Base-by-base conservation (phyloP, 2,329 filamentous ascomycete species). In the Penicillium sp. region DNA sequence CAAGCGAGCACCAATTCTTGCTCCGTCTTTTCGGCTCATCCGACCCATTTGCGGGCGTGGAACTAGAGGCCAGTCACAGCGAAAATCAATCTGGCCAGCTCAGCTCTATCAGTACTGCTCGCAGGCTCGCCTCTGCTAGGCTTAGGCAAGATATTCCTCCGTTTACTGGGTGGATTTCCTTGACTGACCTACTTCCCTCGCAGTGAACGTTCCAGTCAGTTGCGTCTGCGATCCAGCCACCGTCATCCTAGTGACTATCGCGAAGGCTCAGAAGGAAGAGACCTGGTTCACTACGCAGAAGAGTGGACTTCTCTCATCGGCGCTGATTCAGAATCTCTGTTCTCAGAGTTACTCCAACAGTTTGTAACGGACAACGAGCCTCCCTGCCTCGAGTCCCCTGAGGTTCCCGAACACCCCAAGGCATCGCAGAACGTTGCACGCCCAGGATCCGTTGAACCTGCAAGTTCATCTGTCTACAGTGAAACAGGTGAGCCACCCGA, bases 401-500 rank as follows among this genome's bases (percentile, higher is more conserved):
- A 13, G 19, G 15, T 13, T 17, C 17, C 31, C 7, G 28, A 17
- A 10, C 9, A 35, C n/a, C 8, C 15, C 6, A 24, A 29, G n/a
- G 6, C n/a, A 35, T 35, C 24, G 2, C 31, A 35, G 4, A 43
- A 43, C 17, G 6, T 31, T 33, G 9, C 17, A 28, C 10, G 8
- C 24, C 40, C 46, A 6, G 21, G 12, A 26, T 26, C 26, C 1
- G 15, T 26, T 24, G 35, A 22, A 22, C 29, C 21, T 9, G 9
- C 43, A 13, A 17, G 29, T 12, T 28, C 43, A 8, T 50, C 48
- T 19, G 15, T 41, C 13, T 50, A 50, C 7, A 46, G 48, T 22
- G 43, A 46, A 39, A 22, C 3, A 50, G 43, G 48, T 50, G 48
- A 50, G 43, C 35, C 17, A 7, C 17, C 21, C 26, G 24, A 37